Percentiles rank a stretch among this genome's conserved stretches.
Evolutionary conservation across 805 yeast species (phyloP).

Genomic region (Saccharomycopsis vini): DNA sequence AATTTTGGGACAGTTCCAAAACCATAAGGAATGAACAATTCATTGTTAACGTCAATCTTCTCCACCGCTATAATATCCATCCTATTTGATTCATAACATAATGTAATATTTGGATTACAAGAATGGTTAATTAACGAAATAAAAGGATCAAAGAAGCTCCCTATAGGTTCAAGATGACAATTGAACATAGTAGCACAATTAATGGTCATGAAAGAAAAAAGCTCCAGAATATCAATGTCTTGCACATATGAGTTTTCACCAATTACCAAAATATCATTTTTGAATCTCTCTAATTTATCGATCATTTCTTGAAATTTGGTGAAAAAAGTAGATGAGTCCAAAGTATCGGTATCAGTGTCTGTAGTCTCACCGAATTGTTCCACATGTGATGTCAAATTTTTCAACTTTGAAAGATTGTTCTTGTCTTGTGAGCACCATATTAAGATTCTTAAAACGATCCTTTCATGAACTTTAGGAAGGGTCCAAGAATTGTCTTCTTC

Average conservation of each 20-base stretch:
- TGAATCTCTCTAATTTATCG: not conserved
- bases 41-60: constrained; percentile 22
- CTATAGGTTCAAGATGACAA: constrained; percentile 25
- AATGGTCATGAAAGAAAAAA: constrained; percentile 20
- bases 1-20: constrained; percentile 25
- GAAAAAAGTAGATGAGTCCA: not conserved
- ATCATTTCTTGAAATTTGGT: not conserved
- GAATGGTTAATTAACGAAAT: constrained; percentile 34
- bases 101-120: constrained; percentile 30
- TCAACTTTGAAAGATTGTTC: constrained; percentile 2
- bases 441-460: constrained; percentile 9
- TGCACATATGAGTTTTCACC: not conserved
- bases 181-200: constrained; percentile 27
- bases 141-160: constrained; percentile 30
- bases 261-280: not conserved
- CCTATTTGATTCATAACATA: constrained; percentile 21
- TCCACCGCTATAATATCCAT: constrained; percentile 21
- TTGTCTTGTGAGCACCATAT: constrained; percentile 7
- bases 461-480: not conserved
- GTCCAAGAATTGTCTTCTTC: not conserved
- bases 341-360: not conserved
- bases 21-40: constrained; percentile 28
- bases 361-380: not conserved
- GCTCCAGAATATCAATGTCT: not conserved
- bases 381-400: constrained; percentile 8